phyloP scores from a whole-genome alignment of 768 basidiomycete species.

The Pleurotus platypus region DNA sequence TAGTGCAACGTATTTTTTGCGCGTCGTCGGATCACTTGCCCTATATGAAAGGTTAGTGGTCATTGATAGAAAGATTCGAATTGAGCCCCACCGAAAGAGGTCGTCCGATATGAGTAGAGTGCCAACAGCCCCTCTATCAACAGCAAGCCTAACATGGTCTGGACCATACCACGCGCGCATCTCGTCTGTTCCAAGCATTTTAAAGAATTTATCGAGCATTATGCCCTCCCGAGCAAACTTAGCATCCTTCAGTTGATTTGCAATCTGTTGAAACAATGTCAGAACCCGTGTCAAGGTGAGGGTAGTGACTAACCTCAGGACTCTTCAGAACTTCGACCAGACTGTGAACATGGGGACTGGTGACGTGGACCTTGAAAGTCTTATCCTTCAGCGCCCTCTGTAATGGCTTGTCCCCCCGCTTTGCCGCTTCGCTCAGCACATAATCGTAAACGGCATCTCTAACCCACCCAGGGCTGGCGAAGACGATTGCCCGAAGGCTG shows the following conservation, averaged over 20 bases:
- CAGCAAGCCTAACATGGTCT: constrained; percentile 87
- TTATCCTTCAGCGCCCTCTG: constrained; percentile 75
- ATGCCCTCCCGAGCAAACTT: constrained; percentile 95
- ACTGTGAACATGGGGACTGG: constrained; percentile 93
- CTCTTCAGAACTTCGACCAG: constrained; percentile 92
- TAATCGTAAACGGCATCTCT: constrained; percentile 84
- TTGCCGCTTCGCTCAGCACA: constrained; percentile 77
- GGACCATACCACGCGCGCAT: constrained; percentile 99
- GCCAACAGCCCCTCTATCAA: constrained; percentile 90
- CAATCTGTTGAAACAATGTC: constrained; percentile 42
- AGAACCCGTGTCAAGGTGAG: neutral
- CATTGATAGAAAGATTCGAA: neutral
- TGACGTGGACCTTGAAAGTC: constrained; percentile 87
- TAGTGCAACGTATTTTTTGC: constrained; percentile 82
- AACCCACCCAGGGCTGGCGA: constrained; percentile 97
- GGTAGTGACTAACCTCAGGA: constrained; percentile 67
- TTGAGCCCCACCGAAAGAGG: constrained; percentile 70
- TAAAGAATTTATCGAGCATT: constrained; percentile 95
- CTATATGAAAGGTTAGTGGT: constrained; percentile 33
- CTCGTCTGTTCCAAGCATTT: constrained; percentile 93
- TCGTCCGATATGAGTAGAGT: constrained; percentile 93
- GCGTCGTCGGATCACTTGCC: constrained; percentile 69
- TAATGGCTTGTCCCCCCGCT: constrained; percentile 80
- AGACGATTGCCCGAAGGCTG: constrained; percentile 82
- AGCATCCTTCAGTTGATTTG: constrained; percentile 81